Percentiles rank a stretch among this genome's conserved stretches.
phyloP scores from a whole-genome alignment of 2,329 filamentous ascomycete species.

The Fusarium decemcellulare region DNA sequence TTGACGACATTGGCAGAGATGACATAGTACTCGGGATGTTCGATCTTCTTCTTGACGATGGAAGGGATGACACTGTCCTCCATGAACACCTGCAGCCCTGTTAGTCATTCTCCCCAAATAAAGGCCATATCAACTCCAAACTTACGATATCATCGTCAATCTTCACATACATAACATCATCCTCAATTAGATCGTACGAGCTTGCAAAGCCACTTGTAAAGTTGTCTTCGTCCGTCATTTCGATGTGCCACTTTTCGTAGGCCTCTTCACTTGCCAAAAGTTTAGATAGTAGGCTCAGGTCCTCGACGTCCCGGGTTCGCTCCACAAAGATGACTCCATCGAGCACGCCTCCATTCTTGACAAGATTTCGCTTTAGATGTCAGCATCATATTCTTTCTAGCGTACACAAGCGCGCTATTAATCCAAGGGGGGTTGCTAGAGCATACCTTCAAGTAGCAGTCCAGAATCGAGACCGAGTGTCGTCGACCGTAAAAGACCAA shows the following conservation, averaged over 20 bases:
- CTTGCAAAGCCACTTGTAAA: conserved; percentile 51
- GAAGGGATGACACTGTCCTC: conserved; percentile 62
- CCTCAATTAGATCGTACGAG: conserved; percentile 61
- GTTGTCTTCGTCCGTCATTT: conserved; percentile 49
- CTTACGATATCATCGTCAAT: conserved; percentile 57
- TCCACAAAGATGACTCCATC: conserved; percentile 62
- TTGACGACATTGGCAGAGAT: conserved; percentile 72
- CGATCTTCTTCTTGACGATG: conserved; percentile 65
- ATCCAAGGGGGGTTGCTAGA: background rate
- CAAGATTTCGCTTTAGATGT: conserved; percentile 56
- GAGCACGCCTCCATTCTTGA: conserved; percentile 59
- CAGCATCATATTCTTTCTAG: background rate
- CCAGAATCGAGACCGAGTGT: conserved; percentile 60
- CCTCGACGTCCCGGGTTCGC: conserved; percentile 55
- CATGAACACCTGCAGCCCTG: conserved; percentile 49
- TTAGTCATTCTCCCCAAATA: background rate
- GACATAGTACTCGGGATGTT: conserved; percentile 64
- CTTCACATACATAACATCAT: conserved; percentile 60
- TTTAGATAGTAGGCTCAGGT: conserved; percentile 57
- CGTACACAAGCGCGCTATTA: no score
- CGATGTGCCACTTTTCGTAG: conserved; percentile 56
- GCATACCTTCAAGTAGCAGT: conserved; percentile 60
- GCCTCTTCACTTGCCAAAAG: conserved; percentile 53
- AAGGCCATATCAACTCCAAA: background rate
- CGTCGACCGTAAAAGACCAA: conserved; percentile 63